Percentiles rank a stretch among this genome's conserved stretches.
These are phyloP conservation scores for Forsythia viridissima DNA, from an alignment of 257 asterid species.

Conservation along the genomic window DNA sequence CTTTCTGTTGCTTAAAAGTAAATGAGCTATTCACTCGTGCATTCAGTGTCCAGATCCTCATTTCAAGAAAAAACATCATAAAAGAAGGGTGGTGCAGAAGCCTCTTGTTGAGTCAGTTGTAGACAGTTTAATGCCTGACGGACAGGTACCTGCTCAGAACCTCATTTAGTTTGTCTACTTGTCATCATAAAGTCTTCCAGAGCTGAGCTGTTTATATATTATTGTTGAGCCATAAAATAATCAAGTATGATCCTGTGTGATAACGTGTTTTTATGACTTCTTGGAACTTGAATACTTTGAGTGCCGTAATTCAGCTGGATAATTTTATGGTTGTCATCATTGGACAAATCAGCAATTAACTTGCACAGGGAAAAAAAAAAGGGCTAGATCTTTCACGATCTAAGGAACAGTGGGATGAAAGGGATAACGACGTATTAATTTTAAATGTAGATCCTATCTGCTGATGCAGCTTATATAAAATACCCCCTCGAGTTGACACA, in stretches of 20 bases:
- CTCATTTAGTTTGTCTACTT: neutral
- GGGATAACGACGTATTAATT: neutral
- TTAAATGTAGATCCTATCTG: neutral
- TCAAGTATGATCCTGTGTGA: neutral
- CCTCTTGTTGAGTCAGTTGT: constrained; percentile 78
- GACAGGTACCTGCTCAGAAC: constrained; percentile 55
- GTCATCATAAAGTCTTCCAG: neutral
- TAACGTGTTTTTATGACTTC: neutral
- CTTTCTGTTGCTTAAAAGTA: constrained; percentile 10
- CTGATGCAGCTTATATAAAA: neutral
- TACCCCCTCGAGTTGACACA: neutral
- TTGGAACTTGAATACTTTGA: neutral
- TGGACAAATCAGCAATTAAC: neutral
- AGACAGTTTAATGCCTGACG: constrained; percentile 59
- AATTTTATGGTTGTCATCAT: neutral
- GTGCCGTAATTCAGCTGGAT: neutral
- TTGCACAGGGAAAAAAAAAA: neutral
- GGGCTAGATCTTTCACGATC: neutral
- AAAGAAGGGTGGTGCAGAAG: constrained; percentile 91
- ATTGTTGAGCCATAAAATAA: no score
- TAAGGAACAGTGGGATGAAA: neutral
- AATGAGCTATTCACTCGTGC: constrained; percentile 17
- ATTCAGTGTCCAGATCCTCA: constrained; percentile 98
- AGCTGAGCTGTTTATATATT: neutral
- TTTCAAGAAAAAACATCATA: constrained; percentile 85